Evolutionary conservation across 1,284 basidiomycete genomes (phyloP).

Genomic region (Neolentinus lepideus): DNA sequence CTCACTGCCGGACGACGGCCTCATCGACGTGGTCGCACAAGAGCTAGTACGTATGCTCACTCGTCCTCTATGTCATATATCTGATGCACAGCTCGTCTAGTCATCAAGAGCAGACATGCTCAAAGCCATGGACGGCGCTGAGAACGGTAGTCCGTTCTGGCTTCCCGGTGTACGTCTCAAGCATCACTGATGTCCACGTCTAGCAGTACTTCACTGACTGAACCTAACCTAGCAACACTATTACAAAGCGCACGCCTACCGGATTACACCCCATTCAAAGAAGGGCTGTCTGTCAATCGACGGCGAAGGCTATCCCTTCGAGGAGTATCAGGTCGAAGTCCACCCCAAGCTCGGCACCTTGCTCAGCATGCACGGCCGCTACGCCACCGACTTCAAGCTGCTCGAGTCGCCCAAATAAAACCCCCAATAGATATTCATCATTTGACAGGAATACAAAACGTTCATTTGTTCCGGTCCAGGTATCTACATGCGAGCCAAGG

Average conservation of each 20-base stretch:
- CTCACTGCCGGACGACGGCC: constrained; percentile 70
- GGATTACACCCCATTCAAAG: constrained; percentile 54
- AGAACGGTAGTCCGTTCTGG: constrained; percentile 67
- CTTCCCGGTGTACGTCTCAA: constrained; percentile 41
- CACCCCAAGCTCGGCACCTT: constrained; percentile 65
- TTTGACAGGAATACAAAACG: not conserved
- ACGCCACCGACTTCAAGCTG: constrained; percentile 43
- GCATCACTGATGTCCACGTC: constrained; percentile 2
- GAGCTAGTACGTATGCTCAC: constrained; percentile 37
- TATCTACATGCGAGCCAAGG: not conserved
- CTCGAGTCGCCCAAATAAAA: not conserved
- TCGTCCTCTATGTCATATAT: not conserved
- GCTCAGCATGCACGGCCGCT: constrained; percentile 65
- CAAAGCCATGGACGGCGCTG: constrained; percentile 58
- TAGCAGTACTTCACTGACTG: constrained; percentile 3
- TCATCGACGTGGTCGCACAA: constrained; percentile 75
- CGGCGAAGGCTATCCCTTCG: constrained; percentile 79
- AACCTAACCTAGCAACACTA: constrained; percentile 58
- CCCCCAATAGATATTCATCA: too few species aligned
- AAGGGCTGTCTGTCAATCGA: constrained; percentile 66
- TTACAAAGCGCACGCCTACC: constrained; percentile 73
- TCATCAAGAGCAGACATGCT: constrained; percentile 51
- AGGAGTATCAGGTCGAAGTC: constrained; percentile 81
- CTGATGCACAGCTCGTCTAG: constrained; percentile 23
- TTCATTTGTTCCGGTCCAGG: not conserved